Conservation (phyloP, 768 basidiomycete species). For the Lyophyllum shimeji region DNA sequence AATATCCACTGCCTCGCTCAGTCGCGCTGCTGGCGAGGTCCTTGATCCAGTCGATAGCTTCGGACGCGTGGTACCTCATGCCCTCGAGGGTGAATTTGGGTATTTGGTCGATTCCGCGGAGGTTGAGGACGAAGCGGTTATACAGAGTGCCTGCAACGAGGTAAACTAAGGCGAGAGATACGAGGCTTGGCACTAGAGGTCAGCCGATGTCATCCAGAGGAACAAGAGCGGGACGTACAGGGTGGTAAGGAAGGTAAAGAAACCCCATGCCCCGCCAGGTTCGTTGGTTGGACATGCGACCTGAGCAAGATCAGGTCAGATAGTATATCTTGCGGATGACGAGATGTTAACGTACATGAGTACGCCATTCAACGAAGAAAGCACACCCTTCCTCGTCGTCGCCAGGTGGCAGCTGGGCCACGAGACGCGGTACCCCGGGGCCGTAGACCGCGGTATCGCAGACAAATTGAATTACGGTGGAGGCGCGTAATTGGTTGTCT, state of each 20-base stretch:
- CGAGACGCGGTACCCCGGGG: constrained; percentile 50
- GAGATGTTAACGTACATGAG: constrained; percentile 51
- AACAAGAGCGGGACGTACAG: constrained; percentile 45
- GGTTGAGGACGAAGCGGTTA: constrained; percentile 73
- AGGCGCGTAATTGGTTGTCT: constrained; percentile 43
- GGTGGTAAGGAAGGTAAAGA: constrained; percentile 54
- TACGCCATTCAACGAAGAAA: constrained; percentile 84
- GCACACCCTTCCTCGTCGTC: constrained; percentile 69
- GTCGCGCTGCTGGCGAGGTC: constrained; percentile 28
- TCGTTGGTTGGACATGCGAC: constrained; percentile 73
- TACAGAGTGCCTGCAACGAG: constrained; percentile 70
- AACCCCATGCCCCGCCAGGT: constrained; percentile 47
- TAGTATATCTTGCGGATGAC: neutral
- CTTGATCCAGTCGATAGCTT: constrained; percentile 44
- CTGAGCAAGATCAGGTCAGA: constrained; percentile 31
- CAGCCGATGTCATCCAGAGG: neutral
- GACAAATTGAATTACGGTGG: constrained; percentile 72
- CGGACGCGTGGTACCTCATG: constrained; percentile 46
- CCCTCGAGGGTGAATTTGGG: constrained; percentile 61
- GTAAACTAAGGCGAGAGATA: constrained; percentile 61
- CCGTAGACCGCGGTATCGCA: constrained; percentile 69
- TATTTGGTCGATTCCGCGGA: constrained; percentile 71
- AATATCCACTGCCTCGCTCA: constrained; percentile 21
- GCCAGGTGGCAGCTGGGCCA: constrained; percentile 67
- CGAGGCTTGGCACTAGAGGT: no score